phyloP scores from a whole-genome alignment of 257 asterid genomes.

The Capsicum pubescens region DNA sequence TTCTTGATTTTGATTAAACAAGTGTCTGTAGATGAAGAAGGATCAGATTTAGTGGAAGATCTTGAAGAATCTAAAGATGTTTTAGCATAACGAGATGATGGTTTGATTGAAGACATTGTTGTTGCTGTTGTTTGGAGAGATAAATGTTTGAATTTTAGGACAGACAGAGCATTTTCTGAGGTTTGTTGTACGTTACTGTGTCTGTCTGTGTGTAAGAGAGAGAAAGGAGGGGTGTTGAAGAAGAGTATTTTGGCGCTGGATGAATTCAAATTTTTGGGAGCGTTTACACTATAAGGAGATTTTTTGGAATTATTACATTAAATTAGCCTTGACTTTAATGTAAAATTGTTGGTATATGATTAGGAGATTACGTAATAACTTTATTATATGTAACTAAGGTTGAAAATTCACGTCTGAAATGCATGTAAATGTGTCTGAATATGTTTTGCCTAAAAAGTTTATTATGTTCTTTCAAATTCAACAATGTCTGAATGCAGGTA shows the following conservation, averaged over 20 bases:
- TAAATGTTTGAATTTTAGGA: not conserved
- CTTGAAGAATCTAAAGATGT: slow-evolving; percentile 44
- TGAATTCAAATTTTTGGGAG: slow-evolving; percentile 28
- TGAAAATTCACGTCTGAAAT: no score
- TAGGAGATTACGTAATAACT: not conserved
- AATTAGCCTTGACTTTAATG: not conserved
- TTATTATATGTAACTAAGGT: no score
- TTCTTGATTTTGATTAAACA: slow-evolving; percentile 22
- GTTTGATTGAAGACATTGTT: slow-evolving; percentile 70
- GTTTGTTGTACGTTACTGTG: no score
- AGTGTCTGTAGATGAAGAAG: slow-evolving; percentile 71
- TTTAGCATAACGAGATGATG: slow-evolving; percentile 71
- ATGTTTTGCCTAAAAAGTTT: no score
- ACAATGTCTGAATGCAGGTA: no score
- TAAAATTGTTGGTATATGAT: no score
- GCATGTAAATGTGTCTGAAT: no score
- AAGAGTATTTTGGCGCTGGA: slow-evolving; percentile 20
- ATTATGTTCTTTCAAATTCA: no score
- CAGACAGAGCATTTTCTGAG: not conserved
- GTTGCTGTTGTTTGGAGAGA: not conserved
- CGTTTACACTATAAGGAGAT: not conserved
- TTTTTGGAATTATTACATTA: not conserved
- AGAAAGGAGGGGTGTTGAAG: not conserved
- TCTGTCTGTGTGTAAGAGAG: not conserved
- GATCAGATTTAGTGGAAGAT: slow-evolving; percentile 75